Evolutionary conservation across 2,329 filamentous ascomycete genomes (phyloP).

Genomic region (Exophiala alcalophila): DNA sequence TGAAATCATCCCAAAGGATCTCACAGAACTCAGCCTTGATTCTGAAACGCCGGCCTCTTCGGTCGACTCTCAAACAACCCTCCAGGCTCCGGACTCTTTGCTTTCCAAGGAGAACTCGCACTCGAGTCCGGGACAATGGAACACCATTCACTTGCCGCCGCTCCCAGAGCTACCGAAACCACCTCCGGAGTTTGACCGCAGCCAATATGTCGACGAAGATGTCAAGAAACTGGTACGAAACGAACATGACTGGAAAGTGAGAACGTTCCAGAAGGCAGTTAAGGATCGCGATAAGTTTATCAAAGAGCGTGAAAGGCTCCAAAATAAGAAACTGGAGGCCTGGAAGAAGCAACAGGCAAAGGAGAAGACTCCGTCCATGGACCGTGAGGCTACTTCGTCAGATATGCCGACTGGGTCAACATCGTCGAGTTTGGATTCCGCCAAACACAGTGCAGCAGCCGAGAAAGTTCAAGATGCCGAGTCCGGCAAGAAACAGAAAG

Average conservation of each 20-base stretch:
- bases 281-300: conserved; percentile 65
- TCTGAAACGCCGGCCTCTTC: conserved; percentile 4
- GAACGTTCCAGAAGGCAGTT: conserved; percentile 63
- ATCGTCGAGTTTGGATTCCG: too few relatives aligned
- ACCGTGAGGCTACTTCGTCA: background rate
- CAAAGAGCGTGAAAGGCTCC: conserved; percentile 31
- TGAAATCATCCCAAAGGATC: conserved; percentile 33
- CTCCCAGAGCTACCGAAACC: conserved; percentile 53
- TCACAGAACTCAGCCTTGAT: conserved; percentile 31
- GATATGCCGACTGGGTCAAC: too few relatives aligned
- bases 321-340: too few relatives aligned
- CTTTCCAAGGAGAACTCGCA: too few relatives aligned
- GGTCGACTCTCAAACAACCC: too few relatives aligned
- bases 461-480: conserved; percentile 29
- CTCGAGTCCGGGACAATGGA: too few relatives aligned
- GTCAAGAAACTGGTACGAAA: conserved; percentile 67
- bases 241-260: conserved; percentile 60
- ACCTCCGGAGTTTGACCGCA: conserved; percentile 57
- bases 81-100: too few relatives aligned
- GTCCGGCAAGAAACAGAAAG: conserved; percentile 46
- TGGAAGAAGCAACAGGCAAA: conserved; percentile 20
- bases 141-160: conserved; percentile 45
- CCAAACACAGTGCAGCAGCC: too few relatives aligned
- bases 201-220: conserved; percentile 60
- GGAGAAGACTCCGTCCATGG: conserved; percentile 35